Evolutionary conservation across 2,329 filamentous ascomycete genomes (phyloP), one percentile per base, ranked within the genome.

Genomic region (Cladosporium velox): DNA sequence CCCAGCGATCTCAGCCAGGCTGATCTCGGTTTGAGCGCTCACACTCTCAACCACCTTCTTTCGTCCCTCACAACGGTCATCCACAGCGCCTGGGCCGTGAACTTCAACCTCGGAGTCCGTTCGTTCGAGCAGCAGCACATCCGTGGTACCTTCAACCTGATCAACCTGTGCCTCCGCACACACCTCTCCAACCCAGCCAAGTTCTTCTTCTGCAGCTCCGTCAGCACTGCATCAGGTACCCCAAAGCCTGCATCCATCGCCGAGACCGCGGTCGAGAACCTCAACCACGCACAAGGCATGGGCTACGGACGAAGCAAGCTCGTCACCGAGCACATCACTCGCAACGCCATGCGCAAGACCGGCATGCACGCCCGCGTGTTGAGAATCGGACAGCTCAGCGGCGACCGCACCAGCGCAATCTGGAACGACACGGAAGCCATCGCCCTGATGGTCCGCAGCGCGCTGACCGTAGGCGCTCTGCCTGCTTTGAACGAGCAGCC

Each of bases 21-120:
- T 15, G 72, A 79, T 59, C 77, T 85, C 15, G 82, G 83, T 12
- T 74, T 85, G 2, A 64, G 70, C 0, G 35, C 66, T 0, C 65
- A 70, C 0, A 64, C 65, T 1, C 78, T 65, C 24, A 59, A 59
- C 44, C 63, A 65, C 15, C 55, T 65, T 55, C 63, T 52, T 30
- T 30, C 79, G 32, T 66, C 76, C 1, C 70, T 86, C 1, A 79
- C 79, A 0, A 72, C 73, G 14, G 78, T 85, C 24, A 82, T 86
- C 30, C 84, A 86, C 75, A 79, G 79, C 67, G 83, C 84, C 0
- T 86, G 84, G 71, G 83, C 4, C 74, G 85, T 87, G 32, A 86
- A 87, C 72, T 87, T 87, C 77, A 86, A 85, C 72, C 79, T 86
- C 69, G 76, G 77, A 0, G 77, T 87, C 1, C 75, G 77, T 2